Percentiles rank a stretch among this genome's conserved stretches.
Conservation (phyloP, 2,329 filamentous ascomycete genomes). For the Apiospora phragmitis region DNA sequence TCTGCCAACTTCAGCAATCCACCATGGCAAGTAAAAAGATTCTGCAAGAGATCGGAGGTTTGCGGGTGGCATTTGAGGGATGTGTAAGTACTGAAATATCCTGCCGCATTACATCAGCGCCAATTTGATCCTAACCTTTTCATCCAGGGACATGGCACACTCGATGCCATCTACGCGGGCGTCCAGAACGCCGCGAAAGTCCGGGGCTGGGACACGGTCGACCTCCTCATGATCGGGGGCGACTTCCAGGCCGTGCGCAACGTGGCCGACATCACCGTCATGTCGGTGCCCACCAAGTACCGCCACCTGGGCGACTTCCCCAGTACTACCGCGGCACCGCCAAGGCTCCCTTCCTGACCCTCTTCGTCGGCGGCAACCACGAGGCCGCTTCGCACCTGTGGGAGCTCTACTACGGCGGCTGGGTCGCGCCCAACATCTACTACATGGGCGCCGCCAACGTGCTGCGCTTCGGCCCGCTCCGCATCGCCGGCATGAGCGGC, state of each 20-base stretch:
- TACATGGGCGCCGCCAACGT: constrained; percentile 94
- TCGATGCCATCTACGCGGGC: constrained; percentile 88
- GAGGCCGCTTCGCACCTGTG: constrained; percentile 88
- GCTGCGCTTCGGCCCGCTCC: constrained; percentile 76
- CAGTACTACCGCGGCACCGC: constrained; percentile 81
- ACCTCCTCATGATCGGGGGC: constrained; percentile 90
- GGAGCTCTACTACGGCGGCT: constrained; percentile 94
- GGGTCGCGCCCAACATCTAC: constrained; percentile 96
- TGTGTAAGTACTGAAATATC: constrained; percentile 52
- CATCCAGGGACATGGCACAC: constrained; percentile 79
- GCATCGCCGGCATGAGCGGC: constrained; percentile 87
- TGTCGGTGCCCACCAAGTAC: constrained; percentile 88
- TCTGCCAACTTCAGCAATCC: not conserved
- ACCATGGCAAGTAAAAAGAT: not conserved
- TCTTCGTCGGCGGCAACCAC: constrained; percentile 94
- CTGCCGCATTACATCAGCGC: not conserved
- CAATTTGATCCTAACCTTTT: not conserved
- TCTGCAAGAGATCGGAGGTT: constrained; percentile 34
- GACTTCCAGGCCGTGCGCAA: constrained; percentile 97
- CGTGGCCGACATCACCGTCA: constrained; percentile 80
- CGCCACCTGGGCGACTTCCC: constrained; percentile 89
- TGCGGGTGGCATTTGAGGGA: constrained; percentile 81
- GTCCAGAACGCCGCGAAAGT: constrained; percentile 67
- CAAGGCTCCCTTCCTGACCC: constrained; percentile 80
- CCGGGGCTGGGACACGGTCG: constrained; percentile 78